phyloP scores from a whole-genome alignment of 441 rosid species.

The Syzygium syzygioides region DNA sequence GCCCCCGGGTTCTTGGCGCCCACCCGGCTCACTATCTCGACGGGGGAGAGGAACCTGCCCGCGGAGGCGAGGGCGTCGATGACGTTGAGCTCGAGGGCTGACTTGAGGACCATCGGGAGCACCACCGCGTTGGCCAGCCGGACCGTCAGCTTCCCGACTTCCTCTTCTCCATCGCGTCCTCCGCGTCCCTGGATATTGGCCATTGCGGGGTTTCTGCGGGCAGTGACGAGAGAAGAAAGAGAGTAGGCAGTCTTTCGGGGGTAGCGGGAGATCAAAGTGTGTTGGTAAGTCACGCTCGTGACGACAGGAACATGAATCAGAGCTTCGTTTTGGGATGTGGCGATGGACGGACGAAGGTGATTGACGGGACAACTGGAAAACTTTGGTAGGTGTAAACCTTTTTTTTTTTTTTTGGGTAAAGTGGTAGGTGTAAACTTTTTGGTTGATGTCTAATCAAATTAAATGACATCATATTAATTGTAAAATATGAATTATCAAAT shows the following conservation, averaged over 20 bases:
- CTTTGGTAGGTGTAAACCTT: too few species aligned
- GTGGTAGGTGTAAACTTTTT: too few species aligned
- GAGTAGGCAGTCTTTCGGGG: background rate
- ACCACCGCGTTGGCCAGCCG: background rate
- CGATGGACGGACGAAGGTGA: too few species aligned
- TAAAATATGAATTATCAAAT: too few species aligned
- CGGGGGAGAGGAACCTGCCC: background rate
- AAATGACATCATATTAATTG: too few species aligned
- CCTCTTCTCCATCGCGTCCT: background rate
- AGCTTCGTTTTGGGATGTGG: too few species aligned
- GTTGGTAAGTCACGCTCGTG: background rate
- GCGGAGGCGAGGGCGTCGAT: background rate
- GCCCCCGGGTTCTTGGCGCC: background rate
- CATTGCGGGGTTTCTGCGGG: background rate
- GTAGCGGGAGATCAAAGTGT: background rate
- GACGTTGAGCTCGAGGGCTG: background rate
- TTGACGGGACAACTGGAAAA: too few species aligned
- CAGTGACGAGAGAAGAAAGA: background rate
- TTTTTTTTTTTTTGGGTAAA: too few species aligned
- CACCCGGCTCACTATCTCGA: background rate
- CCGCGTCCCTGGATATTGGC: background rate
- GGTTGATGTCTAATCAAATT: too few species aligned
- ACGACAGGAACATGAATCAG: too few species aligned
- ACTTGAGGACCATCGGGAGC: constrained; percentile 3
- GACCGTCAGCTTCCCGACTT: background rate